Evolutionary conservation across 306 rosid species (phyloP), one percentile per base, ranked within the genome.

Genomic region (Heteromeles arbutifolia): DNA sequence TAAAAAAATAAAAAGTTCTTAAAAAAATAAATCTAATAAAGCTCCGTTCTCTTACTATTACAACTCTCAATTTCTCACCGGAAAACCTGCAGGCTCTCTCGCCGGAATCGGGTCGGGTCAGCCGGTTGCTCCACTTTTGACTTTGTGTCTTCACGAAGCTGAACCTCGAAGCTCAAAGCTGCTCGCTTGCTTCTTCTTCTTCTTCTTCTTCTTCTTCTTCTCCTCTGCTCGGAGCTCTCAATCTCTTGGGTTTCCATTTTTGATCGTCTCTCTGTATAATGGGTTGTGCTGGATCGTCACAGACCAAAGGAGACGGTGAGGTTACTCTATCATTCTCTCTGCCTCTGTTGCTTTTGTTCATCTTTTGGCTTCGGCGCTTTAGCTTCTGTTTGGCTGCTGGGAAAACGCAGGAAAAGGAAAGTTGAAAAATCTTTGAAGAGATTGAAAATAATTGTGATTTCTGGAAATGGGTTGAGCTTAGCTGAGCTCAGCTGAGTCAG

Each of bases 271-370:
- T 15, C 24, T 32, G 32, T 14, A 64, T 65, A 85, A 94, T 94
- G 98, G 98, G 98, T 72, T 94, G 98, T 75, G 90, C 85, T 65
- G 95, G 93, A 87, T 94, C 98, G 69, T 88, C 97, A 25, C 93
- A 91, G 77, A 64, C 93, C 86, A 90, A 85, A 75, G 81, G 84
- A 75, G 93, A 94, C 71, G 98, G 98, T 94, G 72, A 85, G 89
- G 43, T 75, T 70, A 44, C 69, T 65, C 21, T 77, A 26, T 31
- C 52, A 59, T 8, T 56, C 59, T 71, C 45, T 71, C 45, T 11
- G 9, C 50, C 8, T 28, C 54, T 81, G 73, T 69, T 3, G 48
- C 0, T 69, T 41, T 80, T 70, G 50, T 63, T 65, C 54, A 44
- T 77, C 21, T 70, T 65, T 15, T 32, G 31, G 48, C 61, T 78